Evolutionary conservation across 805 yeast genomes (phyloP).

Genomic region (Candida maesae): DNA sequence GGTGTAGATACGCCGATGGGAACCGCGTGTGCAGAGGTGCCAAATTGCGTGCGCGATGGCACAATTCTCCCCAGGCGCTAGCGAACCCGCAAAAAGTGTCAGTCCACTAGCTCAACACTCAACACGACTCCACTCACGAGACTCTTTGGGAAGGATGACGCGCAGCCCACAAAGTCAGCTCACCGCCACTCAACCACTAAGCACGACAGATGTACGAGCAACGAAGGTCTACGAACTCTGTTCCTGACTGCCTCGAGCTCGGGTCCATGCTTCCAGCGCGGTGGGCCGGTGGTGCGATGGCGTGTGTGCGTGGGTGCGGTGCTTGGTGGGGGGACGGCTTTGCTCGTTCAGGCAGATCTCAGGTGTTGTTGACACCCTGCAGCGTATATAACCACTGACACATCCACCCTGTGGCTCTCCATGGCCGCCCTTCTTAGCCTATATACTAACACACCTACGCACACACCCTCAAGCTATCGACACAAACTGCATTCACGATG

Average conservation of each 20-base stretch:
- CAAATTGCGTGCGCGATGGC: neutral
- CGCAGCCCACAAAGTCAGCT: neutral
- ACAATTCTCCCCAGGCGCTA: neutral
- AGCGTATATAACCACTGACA: neutral
- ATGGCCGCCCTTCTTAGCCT: neutral
- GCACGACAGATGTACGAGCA: no score
- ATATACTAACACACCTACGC: neutral
- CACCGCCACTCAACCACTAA: neutral
- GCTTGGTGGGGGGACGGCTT: no score
- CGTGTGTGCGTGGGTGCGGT: no score
- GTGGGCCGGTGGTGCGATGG: no score
- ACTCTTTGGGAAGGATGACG: constrained; percentile 1
- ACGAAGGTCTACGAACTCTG: no score
- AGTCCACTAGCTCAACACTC: no score
- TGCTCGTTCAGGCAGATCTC: neutral
- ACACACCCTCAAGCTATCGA: neutral
- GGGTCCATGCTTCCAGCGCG: no score
- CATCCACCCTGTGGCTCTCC: no score
- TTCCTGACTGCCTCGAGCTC: no score
- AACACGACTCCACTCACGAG: neutral
- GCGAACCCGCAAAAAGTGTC: neutral
- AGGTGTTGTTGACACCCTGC: neutral
- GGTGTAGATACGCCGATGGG: no score
- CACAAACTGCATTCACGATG: constrained; percentile 1
- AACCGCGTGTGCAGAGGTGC: no score